Evolutionary conservation across 768 basidiomycete genomes (phyloP), one percentile per base, ranked within the genome.

Genomic region (Russula compacta): DNA sequence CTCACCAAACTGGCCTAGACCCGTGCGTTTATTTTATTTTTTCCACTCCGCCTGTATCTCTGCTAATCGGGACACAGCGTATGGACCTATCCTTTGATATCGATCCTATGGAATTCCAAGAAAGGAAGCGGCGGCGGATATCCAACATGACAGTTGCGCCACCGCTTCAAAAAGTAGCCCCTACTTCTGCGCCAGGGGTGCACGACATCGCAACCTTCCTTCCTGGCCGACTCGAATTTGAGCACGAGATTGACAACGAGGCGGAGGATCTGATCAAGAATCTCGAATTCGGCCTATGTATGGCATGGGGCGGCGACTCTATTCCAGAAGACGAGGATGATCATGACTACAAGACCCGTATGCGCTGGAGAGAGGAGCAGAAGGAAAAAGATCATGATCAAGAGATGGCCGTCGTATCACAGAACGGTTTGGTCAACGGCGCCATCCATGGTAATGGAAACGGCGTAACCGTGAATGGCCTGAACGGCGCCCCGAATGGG

Each of bases 211-310:
- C 87, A 15, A 88, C 87, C 0, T 98, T 87, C 75, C 86, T 99
- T 70, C 95, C 95, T 9, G 95, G 95, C 15, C 86, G 95, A n/a
- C 79, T 99, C 39, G 95, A 99, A 73, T 99, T 99, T 70, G 95
- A 99, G 70, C 94, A 95, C 67, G 95, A 99, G 73, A 75, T 92
- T 5, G 95, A 98, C 69, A 97, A 99, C 71, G 95, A 99, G 54
- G 95, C 95, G 0, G 95, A 99, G 71, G 87, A 95, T 68, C 74
- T 92, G 2, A 87, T 98, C 65, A 98, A 98, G 73, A 93, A 98
- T 70, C 78, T 99, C 64, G 95, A 98, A 70, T 98, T 98, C 67
- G 95, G 92, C 2, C 75, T 94, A n/a, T 92, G 92, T 62, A 77
- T 82, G 21, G 81, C 84, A 36, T 95, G 83, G 70, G 94, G 89